These are phyloP conservation scores for Wallacemonas collosoma DNA, from an alignment of 208 protist genomes.

Conservation along the genomic window DNA sequence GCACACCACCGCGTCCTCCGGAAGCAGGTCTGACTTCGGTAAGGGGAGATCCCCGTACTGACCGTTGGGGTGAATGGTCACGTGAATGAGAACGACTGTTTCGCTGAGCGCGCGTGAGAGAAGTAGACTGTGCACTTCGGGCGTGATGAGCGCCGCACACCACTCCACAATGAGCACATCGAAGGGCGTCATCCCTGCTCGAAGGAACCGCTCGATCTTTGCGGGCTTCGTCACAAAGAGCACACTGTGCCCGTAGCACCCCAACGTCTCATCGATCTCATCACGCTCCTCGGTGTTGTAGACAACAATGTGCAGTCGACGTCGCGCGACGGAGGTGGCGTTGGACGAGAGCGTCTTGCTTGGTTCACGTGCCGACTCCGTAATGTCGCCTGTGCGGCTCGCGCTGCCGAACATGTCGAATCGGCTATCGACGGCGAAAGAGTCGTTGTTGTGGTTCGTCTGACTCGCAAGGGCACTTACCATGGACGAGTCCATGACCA, in stretches of 20 bases:
- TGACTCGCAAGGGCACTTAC: background rate
- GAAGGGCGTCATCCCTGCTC: slow-evolving; percentile 44
- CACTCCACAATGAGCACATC: slow-evolving; percentile 76
- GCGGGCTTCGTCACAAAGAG: slow-evolving; percentile 46
- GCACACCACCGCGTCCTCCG: slow-evolving; percentile 29
- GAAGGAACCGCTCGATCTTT: slow-evolving; percentile 55
- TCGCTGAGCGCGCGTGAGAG: slow-evolving; percentile 27
- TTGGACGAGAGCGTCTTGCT: background rate
- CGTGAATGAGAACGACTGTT: slow-evolving; percentile 54
- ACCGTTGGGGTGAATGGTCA: slow-evolving; percentile 30
- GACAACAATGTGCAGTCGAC: slow-evolving; percentile 56
- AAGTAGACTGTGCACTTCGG: slow-evolving; percentile 42
- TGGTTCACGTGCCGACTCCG: background rate
- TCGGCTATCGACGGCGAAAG: slow-evolving; percentile 15
- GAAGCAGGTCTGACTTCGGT: slow-evolving; percentile 22
- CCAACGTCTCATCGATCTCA: slow-evolving; percentile 52
- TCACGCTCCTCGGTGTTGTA: slow-evolving; percentile 37
- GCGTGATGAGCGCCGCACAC: slow-evolving; percentile 44
- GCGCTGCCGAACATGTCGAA: slow-evolving; percentile 15
- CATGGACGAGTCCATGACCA: background rate
- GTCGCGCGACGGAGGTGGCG: slow-evolving; percentile 13
- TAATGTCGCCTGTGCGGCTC: background rate
- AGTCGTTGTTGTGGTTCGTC: slow-evolving; percentile 10
- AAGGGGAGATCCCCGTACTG: slow-evolving; percentile 23
- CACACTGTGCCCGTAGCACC: slow-evolving; percentile 53